Conservation (phyloP, 345 rosid genomes). For the Xanthoceras sorbifolium region DNA sequence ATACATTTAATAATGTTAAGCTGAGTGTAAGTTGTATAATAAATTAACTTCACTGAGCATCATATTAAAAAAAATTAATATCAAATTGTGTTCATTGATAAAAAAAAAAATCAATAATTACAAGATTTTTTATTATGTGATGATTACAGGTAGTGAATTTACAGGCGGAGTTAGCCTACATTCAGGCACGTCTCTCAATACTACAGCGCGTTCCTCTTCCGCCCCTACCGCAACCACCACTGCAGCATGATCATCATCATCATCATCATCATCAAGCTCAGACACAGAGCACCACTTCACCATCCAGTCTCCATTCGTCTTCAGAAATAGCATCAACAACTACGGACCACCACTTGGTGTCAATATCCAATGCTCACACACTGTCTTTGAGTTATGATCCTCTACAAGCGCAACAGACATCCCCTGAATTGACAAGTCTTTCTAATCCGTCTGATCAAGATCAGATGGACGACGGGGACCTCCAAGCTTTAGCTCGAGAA, state of each 20-base stretch:
- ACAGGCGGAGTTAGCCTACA: slow-evolving; percentile 74
- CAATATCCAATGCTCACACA: slow-evolving; percentile 25
- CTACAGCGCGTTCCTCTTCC: slow-evolving; percentile 41
- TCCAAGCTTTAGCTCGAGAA: slow-evolving; percentile 49
- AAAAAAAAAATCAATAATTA: too few species aligned
- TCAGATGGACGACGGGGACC: slow-evolving; percentile 31
- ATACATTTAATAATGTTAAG: too few species aligned
- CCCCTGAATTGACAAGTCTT: slow-evolving; percentile 13
- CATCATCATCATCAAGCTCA: slow-evolving; percentile 7
- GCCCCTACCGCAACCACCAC: not conserved
- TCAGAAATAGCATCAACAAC: slow-evolving; percentile 24
- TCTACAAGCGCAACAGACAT: slow-evolving; percentile 9
- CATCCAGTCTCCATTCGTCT: slow-evolving; percentile 16
- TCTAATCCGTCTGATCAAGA: slow-evolving; percentile 25
- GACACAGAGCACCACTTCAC: slow-evolving; percentile 18
- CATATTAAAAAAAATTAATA: too few species aligned
- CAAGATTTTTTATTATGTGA: too few species aligned
- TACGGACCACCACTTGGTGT: slow-evolving; percentile 19
- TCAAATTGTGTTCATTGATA: not conserved
- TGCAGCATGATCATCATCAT: not conserved
- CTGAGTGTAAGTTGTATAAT: too few species aligned
- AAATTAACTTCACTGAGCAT: not conserved
- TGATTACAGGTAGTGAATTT: slow-evolving; percentile 63
- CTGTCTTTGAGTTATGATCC: slow-evolving; percentile 33
- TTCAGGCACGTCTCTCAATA: slow-evolving; percentile 63